Base-by-base conservation (phyloP, 192 early-diverging fungal species). In the Coemansia sp. region DNA sequence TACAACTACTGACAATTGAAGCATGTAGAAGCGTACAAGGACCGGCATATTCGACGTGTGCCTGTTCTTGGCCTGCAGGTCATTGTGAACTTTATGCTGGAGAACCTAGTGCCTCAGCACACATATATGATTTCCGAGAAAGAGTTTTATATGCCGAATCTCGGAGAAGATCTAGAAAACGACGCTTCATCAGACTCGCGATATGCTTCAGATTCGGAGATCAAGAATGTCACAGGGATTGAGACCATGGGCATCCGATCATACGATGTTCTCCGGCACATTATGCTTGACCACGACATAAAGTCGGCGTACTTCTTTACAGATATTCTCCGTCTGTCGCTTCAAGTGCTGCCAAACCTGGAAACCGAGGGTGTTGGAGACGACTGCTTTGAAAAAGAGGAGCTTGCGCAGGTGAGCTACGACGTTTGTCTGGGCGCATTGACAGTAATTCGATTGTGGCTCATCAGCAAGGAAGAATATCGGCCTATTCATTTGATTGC, bases 381-480 rank as follows among this genome's bases (percentile, higher is more conserved):
- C 1, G 71, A 70, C 4, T 50, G 12, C 1, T 12, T 63, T 38
- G 67, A 49, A 25, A 28, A 48, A 31, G 40, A 40, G 3, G 42
- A 69, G 56, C 67, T 79, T 14, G 18, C 34, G 26, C 25, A 64
- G 18, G 42, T 61, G 0, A 59, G 60, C 42, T 73, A 73, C n/a
- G 67, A 67, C 8, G 48, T 58, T 4, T 67, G 71, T 11, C 38
- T 79, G 10, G 71, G 71, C 8, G 66, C 71, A 3, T 54, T 79
- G 14, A 79, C 67, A 0, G 24, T 73, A 10, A 55, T 79, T 15
- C 67, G 76, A 1, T 34, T 79, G 20, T 79, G 76, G 76, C 34
- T 79, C 38, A 20, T 46, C 25, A 65, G 67, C 60, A 73, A 67
- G 42, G 71, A 73, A 28, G 71, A 70, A 40, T 62, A 79, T 53